These are phyloP conservation scores for Infundibulicybe gibba DNA, from an alignment of 768 basidiomycete species.

Conservation along the genomic window DNA sequence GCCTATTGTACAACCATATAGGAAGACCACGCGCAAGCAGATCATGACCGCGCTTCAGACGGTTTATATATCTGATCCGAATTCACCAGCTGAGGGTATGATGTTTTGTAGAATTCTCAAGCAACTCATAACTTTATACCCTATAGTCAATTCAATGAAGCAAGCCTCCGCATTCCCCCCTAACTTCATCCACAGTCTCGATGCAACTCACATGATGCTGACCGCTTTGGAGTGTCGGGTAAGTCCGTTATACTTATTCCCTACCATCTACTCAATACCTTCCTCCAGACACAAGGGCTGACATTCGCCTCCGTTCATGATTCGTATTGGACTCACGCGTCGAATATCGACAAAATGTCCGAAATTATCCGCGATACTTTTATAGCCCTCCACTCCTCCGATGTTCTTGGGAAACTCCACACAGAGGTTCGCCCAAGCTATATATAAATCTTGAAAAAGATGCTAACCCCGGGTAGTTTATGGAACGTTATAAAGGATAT, in stretches of 20 bases:
- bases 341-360: conserved; percentile 84
- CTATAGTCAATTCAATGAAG: conserved; percentile 70
- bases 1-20: conserved; percentile 95
- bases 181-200: conserved; percentile 96
- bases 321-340: conserved; percentile 98
- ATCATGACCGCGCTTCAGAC: conserved; percentile 82
- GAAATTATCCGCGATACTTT: conserved; percentile 89
- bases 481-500: conserved; percentile 72
- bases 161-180: conserved; percentile 98
- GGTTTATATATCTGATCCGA: conserved; percentile 88
- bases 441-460: neutral
- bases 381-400: conserved; percentile 85
- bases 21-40: conserved; percentile 79
- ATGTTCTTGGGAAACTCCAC: conserved; percentile 71
- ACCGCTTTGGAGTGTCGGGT: conserved; percentile 89
- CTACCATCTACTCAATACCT: conserved; percentile 4
- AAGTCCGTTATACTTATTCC: conserved; percentile 18
- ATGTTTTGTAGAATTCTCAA: neutral
- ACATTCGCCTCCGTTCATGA: conserved; percentile 97
- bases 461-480: conserved; percentile 44
- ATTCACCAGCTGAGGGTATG: conserved; percentile 63
- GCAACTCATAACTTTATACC: neutral
- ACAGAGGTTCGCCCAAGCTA: conserved; percentile 54
- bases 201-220: conserved; percentile 98
- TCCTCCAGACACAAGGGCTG: conserved; percentile 57